These are phyloP conservation scores for Tricholoma hemisulphureum DNA, from an alignment of 768 basidiomycete genomes.

Conservation along the genomic window DNA sequence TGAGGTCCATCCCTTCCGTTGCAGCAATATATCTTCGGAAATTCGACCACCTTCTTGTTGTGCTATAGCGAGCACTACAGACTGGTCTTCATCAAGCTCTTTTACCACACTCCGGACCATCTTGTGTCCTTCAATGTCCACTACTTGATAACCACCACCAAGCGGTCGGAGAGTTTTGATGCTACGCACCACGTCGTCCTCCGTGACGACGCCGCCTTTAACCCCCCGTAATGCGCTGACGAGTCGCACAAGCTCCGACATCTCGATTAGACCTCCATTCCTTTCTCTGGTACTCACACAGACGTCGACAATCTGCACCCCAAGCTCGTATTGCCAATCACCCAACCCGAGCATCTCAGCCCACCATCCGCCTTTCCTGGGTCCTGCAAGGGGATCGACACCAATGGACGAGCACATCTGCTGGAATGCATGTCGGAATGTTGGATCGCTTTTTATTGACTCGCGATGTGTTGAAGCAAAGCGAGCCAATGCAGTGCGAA, in stretches of 20 bases:
- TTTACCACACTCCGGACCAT: conserved; percentile 89
- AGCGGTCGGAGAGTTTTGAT: conserved; percentile 87
- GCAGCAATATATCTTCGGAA: conserved; percentile 59
- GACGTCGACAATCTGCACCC: conserved; percentile 92
- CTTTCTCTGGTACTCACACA: conserved; percentile 84
- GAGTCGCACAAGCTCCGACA: conserved; percentile 79
- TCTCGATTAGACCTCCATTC: conserved; percentile 91
- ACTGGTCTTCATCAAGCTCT: conserved; percentile 88
- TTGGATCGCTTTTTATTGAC: conserved; percentile 79
- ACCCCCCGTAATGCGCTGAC: conserved; percentile 76
- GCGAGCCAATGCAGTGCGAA: conserved; percentile 72
- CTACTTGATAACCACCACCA: conserved; percentile 86
- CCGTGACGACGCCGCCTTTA: conserved; percentile 66
- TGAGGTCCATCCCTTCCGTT: conserved; percentile 69
- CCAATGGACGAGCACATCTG: conserved; percentile 95
- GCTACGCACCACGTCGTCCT: conserved; percentile 80
- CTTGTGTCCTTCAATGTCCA: conserved; percentile 69
- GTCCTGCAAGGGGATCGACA: conserved; percentile 90
- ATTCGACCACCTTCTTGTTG: conserved; percentile 68
- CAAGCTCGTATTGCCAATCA: conserved; percentile 95
- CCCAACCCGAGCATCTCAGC: conserved; percentile 82
- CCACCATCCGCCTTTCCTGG: conserved; percentile 88
- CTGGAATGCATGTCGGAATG: conserved; percentile 89
- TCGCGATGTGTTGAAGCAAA: conserved; percentile 85
- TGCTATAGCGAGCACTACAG: conserved; percentile 74